Evolutionary conservation across 1,139 yeast species (phyloP), one percentile per base, ranked within the genome.

Genomic region (Keqinozyma sinolaborantium): DNA sequence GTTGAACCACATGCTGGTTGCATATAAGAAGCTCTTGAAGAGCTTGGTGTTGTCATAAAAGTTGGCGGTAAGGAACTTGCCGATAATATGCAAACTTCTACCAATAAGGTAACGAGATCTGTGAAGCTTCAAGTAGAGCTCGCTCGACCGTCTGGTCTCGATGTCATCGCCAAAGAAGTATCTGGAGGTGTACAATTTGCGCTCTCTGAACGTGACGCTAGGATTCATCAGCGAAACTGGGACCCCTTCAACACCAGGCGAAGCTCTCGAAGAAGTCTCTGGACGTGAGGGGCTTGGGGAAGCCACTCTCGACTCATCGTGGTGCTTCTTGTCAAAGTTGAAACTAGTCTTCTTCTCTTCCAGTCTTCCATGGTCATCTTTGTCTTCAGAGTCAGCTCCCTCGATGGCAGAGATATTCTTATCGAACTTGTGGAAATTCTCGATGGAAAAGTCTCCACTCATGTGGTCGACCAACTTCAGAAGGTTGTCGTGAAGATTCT

Each of bases 1-100:
- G 12, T 85, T 73, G 41, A 92, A 77, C 88, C 95, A 92, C 8
- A 83, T 78, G 45, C 83, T 79, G 33, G 83, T 55, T 2, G 82
- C 82, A 48, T 79, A 77, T 29, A 88, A 58, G 30, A 83, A 67
- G 27, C 79, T 78, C 44, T 79, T 79, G 53, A 81, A 75, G 13
- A 85, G 57, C 12, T 77, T 76, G n/a, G 86, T 75, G 41, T 86
- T 83, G 41, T 84, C 88, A 33, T 74, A 79, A 35, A 73, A 73
- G 33, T 73, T 60, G 3, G 64, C 54, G 3, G 58, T 49, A 40
- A 88, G 54, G 43, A 73, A 76, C 24, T 60, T 51, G 42, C 70
- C 73, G 13, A 85, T 60, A 5, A 68, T 64, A 48, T 86, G 95
- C 33, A 92, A 69, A 34, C 78, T 64, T 35, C 69, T 66, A 0